Evolutionary conservation across 1,284 basidiomycete genomes (phyloP).

Genomic region (Singerocomus inundabilis): DNA sequence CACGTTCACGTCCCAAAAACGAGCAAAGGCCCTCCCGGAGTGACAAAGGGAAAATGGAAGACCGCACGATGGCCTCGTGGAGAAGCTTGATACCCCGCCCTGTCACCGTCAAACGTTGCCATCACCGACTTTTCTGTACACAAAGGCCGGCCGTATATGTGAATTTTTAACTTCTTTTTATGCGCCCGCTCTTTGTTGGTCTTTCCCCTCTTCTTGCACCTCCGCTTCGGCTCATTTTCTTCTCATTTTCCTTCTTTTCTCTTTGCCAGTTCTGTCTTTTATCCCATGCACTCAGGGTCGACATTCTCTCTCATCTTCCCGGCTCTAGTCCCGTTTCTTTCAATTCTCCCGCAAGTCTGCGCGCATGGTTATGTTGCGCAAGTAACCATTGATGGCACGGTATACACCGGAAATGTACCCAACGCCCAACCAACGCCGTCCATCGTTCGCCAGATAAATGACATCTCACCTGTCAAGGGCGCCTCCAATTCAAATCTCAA

Average conservation of each 20-base stretch:
- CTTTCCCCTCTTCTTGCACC: neutral
- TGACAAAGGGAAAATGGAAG: slow-evolving; percentile 7
- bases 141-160: slow-evolving; percentile 2
- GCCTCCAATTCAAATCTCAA: slow-evolving; percentile 55
- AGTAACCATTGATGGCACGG: slow-evolving; percentile 54
- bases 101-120: slow-evolving; percentile 6
- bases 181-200: neutral
- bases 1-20: slow-evolving; percentile 6
- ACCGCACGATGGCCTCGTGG: slow-evolving; percentile 22
- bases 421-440: slow-evolving; percentile 41
- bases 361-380: slow-evolving; percentile 60
- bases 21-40: too few species aligned
- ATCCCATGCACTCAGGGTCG: slow-evolving; percentile 6
- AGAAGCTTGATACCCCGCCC: slow-evolving; percentile 20
- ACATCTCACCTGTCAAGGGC: slow-evolving; percentile 61
- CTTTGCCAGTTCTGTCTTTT: neutral
- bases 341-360: slow-evolving; percentile 34
- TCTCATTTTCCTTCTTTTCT: too few species aligned
- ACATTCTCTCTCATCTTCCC: slow-evolving; percentile 7
- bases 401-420: slow-evolving; percentile 54
- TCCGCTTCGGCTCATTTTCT: neutral
- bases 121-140: neutral
- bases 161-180: neutral
- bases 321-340: slow-evolving; percentile 28
- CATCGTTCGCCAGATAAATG: slow-evolving; percentile 59